phyloP scores from a whole-genome alignment of 2,329 filamentous ascomycete species.

The Drechmeria coniospora region DNA sequence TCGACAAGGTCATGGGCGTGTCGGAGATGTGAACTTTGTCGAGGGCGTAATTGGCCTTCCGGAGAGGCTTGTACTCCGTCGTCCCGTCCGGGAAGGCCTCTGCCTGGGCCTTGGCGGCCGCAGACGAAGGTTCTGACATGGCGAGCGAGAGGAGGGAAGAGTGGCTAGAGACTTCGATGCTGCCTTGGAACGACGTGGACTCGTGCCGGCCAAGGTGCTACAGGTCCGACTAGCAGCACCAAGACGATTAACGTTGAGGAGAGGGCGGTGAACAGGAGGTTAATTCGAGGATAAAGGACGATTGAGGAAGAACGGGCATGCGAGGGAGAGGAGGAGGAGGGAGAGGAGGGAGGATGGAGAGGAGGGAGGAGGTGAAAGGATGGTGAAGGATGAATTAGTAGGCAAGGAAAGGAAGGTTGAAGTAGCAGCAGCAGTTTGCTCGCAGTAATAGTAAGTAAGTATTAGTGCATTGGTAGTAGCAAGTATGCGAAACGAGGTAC shows the following conservation, averaged over 20 bases:
- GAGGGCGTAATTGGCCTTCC: slow-evolving; percentile 28
- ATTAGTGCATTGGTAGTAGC: too few species aligned
- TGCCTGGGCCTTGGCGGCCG: slow-evolving; percentile 22
- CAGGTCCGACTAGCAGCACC: too few species aligned
- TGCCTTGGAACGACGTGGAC: too few species aligned
- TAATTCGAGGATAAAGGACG: not conserved
- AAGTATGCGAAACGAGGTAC: too few species aligned
- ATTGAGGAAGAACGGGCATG: not conserved
- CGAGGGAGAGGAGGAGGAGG: not conserved
- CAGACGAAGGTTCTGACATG: slow-evolving; percentile 22
- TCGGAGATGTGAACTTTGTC: slow-evolving; percentile 80
- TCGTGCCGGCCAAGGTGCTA: too few species aligned
- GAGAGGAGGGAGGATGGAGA: not conserved
- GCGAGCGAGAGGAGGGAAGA: slow-evolving; percentile 2
- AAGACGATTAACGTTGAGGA: too few species aligned
- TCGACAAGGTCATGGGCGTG: slow-evolving; percentile 60
- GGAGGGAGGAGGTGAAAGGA: not conserved
- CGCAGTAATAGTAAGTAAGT: too few species aligned
- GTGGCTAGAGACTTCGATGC: not conserved
- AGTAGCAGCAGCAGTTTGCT: too few species aligned
- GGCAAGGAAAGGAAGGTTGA: too few species aligned
- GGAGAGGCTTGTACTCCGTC: slow-evolving; percentile 37
- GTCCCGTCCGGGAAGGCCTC: slow-evolving; percentile 36
- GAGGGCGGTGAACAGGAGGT: not conserved
- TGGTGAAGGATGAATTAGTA: too few species aligned